Percentiles rank a stretch among this genome's conserved stretches.
Evolutionary conservation across 495 filamentous ascomycete species (phyloP).

Genomic region (Xylaria nigripes): DNA sequence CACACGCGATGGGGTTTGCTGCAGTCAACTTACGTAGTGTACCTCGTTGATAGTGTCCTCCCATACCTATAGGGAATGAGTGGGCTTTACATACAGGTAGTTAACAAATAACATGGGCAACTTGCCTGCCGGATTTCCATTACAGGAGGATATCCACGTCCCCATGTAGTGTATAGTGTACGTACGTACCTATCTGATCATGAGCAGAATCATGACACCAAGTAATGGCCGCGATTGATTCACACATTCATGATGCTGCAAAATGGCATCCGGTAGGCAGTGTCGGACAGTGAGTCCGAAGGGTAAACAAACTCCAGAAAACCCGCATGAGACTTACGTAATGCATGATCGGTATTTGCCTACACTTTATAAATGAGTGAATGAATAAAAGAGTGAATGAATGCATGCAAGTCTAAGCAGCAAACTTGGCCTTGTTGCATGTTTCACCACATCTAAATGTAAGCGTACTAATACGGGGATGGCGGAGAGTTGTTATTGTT

Average conservation of each 20-base stretch:
- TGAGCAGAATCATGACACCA: background rate
- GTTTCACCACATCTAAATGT: background rate
- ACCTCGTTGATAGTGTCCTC: too few relatives aligned
- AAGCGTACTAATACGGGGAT: background rate
- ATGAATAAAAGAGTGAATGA: constrained; percentile 2
- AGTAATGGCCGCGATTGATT: background rate
- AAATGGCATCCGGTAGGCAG: background rate
- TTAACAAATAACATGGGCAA: background rate
- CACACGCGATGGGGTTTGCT: constrained; percentile 12
- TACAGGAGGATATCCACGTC: background rate
- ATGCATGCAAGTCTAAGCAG: constrained; percentile 3
- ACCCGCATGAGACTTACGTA: background rate
- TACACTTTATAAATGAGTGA: too few relatives aligned
- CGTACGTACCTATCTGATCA: constrained; percentile 1
- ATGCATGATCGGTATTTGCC: too few relatives aligned
- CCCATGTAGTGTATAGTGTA: too few relatives aligned
- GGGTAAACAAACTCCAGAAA: background rate
- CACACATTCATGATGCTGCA: background rate
- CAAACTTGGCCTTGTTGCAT: constrained; percentile 1
- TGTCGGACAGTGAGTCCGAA: background rate
- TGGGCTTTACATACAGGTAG: background rate
- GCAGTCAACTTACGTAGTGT: constrained; percentile 1
- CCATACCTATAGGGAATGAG: constrained; percentile 10
- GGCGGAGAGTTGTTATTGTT: background rate
- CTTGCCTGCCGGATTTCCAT: background rate